Evolutionary conservation across 2,329 filamentous ascomycete species (phyloP), one percentile per base, ranked within the genome.

Genomic region (Neurospora sp.): DNA sequence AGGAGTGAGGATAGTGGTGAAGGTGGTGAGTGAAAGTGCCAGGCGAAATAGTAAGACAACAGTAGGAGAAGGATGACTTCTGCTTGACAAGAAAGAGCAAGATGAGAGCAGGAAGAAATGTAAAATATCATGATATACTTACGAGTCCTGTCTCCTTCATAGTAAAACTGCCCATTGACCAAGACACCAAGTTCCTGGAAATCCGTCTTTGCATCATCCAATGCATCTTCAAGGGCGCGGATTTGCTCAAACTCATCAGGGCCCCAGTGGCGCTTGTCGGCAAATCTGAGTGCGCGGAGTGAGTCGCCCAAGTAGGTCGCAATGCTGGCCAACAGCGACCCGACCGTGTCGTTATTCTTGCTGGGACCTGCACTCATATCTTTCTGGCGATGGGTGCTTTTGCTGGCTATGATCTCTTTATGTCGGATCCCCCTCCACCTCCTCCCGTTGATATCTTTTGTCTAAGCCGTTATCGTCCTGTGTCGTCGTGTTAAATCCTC

Each of bases 121-220:
- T 36, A 4, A 66, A 38, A 52, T 40, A 58, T 67, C 40, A 68
- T 58, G 52, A 70, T 23, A 40, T 28, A 81, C 85, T 73, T 79
- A 87, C 86, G 75, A 70, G 82, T 84, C 69, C 85, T 80, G 75
- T 89, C 86, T 71, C 84, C 84, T 75, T 88, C 84, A 74, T 89
- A 89, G 77, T 88, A 86, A 66, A 83, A 80, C 74, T 84, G 82
- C 38, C 86, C 86, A 73, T 86, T 85, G 69, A 89, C 82, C 62
- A 89, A 79, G 66, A 81, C 81, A 28, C 83, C 82, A 71, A 89
- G 80, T 75, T 86, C 83, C 78, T 89, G 86, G 73, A 88, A 89
- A 78, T 89, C 86, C 77, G 82, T 83, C 78, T 85, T 86, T 70
- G 87, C 87, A 73, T 87, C 85, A 76, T 88, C 85, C 68, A 89